Base-by-base conservation (phyloP, 2,329 filamentous ascomycete genomes). In the Byssothecium circinans region DNA sequence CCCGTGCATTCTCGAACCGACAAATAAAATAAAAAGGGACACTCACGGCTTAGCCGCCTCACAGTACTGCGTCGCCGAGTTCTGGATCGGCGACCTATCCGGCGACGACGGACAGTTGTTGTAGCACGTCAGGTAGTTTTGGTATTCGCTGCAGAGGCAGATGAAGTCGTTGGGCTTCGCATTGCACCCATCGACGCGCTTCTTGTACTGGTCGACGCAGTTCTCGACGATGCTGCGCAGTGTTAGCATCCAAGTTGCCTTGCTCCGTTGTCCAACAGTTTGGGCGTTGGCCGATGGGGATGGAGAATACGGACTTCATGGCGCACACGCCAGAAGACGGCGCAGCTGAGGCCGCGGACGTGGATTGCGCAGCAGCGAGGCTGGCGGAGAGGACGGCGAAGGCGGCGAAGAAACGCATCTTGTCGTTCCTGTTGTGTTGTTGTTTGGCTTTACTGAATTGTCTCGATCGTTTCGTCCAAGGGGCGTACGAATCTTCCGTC, bases 31-130 rank as follows among this genome's bases (percentile, higher is more conserved):
- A 39, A 25, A 30, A 19, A 33, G 19, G n/a, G 4, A 33, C 2
- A 60, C 68, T 57, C 68, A 71, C 50, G 73, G 71, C 18, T 65
- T 65, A 8, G 74, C 75, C 23, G 75, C 75, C 41, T 65, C 62
- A 58, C 76, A 78, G 64, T 53, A 72, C 30, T 58, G 55, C 2
- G 61, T 67, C 15, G 70, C 67, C 52, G 65, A 60, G 57, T 67
- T 68, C 57, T 71, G 46, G 34, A 69, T 65, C 0, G 67, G 59
- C 4, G 58, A 41, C 49, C 50, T 59, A 37, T 63, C 68, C 14
- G 71, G 52, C 58, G 78, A 75, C 54, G 73, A 67, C 43, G 82
- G 81, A 73, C 84, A 86, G 74, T 83, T 82, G 74, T 80, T 79
- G 74, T 83, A 85, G 78, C 83, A 86, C 25, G 76, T 80, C 54